Conservation (phyloP, 2,329 filamentous ascomycete species). For the Aureobasidium sp. region DNA sequence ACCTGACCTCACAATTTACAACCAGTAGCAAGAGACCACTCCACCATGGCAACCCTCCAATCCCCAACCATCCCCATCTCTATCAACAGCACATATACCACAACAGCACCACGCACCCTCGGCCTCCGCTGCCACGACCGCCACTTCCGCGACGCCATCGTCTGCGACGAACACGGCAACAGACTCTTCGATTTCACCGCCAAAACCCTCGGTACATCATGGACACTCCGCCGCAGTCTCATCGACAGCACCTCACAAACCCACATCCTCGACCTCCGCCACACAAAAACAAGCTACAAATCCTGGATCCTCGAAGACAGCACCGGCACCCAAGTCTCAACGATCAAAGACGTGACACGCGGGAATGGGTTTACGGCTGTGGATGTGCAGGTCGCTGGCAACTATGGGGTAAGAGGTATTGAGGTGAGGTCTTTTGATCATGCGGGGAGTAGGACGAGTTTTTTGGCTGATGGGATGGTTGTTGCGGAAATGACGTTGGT, state of each 20-base stretch:
- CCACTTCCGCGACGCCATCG: neutral
- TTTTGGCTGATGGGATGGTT: neutral
- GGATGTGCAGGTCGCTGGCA: neutral
- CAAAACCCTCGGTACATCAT: neutral
- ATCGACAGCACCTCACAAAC: neutral
- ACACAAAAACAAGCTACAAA: neutral
- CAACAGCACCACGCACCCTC: neutral
- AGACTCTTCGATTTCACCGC: neutral
- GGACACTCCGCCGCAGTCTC: neutral
- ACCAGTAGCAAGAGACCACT: too few relatives aligned
- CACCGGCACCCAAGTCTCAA: neutral
- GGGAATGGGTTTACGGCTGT: neutral
- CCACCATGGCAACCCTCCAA: too few relatives aligned
- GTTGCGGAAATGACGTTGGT: neutral
- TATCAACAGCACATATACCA: too few relatives aligned
- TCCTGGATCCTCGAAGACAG: neutral
- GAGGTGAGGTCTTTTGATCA: neutral
- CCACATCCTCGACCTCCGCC: neutral
- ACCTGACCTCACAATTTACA: too few relatives aligned
- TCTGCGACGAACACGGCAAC: neutral
- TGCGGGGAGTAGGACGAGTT: neutral
- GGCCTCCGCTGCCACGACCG: neutral
- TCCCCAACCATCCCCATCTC: too few relatives aligned
- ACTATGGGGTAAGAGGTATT: neutral
- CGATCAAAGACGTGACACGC: neutral